phyloP scores from a whole-genome alignment of 1,139 yeast species.

The Candida labiduridarum region DNA sequence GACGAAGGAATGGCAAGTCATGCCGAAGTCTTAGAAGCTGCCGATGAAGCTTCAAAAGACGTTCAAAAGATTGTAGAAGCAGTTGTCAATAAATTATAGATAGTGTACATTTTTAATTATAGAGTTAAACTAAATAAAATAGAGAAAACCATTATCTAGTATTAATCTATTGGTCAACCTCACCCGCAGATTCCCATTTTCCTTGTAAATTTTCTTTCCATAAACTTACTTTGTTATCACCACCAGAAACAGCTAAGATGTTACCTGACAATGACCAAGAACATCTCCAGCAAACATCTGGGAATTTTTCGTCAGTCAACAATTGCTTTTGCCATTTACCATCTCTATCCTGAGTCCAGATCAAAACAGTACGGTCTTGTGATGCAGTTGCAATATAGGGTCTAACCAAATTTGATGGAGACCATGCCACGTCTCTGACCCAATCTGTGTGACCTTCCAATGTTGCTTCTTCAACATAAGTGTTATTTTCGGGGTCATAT shows the following conservation, averaged over 20 bases:
- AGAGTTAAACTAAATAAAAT: not conserved
- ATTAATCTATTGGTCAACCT: slow-evolving; percentile 66
- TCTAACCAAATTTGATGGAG: slow-evolving; percentile 84
- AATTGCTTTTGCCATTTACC: slow-evolving; percentile 82
- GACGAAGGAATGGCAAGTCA: slow-evolving; percentile 86
- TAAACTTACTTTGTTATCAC: slow-evolving; percentile 91
- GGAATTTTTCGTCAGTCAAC: slow-evolving; percentile 79
- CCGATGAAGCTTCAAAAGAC: slow-evolving; percentile 77
- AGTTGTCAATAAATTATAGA: slow-evolving; percentile 52
- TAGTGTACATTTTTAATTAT: slow-evolving; percentile 4
- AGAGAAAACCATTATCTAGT: not conserved
- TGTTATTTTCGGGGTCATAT: slow-evolving; percentile 55
- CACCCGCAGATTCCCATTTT: slow-evolving; percentile 96
- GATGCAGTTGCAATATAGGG: slow-evolving; percentile 97
- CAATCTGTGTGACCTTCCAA: slow-evolving; percentile 94
- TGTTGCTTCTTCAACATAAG: slow-evolving; percentile 72
- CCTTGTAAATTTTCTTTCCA: slow-evolving; percentile 97
- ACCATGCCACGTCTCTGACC: slow-evolving; percentile 99
- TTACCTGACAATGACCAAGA: slow-evolving; percentile 97
- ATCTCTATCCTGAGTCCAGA: slow-evolving; percentile 79
- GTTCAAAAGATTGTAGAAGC: slow-evolving; percentile 71
- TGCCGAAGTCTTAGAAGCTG: slow-evolving; percentile 84
- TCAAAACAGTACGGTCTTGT: slow-evolving; percentile 91
- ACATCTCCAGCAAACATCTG: slow-evolving; percentile 98
- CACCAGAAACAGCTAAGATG: slow-evolving; percentile 92